A percentile compares a stretch with the other conserved stretches of the same genome.
phyloP scores from a whole-genome alignment of 352 stramenopile species.

The Globisporangium rhizosaccharum region DNA sequence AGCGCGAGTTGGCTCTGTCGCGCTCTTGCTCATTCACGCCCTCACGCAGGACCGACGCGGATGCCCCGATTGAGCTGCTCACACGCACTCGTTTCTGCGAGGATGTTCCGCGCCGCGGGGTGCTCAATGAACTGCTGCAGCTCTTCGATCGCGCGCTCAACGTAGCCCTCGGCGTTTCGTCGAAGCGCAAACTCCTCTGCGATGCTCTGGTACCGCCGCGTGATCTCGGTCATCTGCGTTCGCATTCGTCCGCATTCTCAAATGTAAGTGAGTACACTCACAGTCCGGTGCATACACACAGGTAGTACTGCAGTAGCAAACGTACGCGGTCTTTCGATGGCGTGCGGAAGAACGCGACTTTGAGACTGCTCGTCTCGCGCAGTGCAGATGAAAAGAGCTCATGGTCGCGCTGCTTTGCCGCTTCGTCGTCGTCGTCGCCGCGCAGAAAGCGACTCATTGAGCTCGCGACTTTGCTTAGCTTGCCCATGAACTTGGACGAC shows the following conservation, averaged over 20 bases:
- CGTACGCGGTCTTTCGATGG: slow-evolving; percentile 59
- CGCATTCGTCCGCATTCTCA: neutral
- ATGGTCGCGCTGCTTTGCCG: slow-evolving; percentile 22
- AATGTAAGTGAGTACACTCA: no score
- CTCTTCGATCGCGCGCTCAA: slow-evolving; percentile 67
- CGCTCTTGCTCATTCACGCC: no score
- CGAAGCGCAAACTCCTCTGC: slow-evolving; percentile 62
- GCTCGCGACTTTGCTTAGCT: slow-evolving; percentile 57
- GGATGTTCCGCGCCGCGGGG: slow-evolving; percentile 52
- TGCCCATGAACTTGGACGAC: slow-evolving; percentile 78
- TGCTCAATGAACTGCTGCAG: slow-evolving; percentile 77
- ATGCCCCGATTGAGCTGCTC: slow-evolving; percentile 67
- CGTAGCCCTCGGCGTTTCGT: slow-evolving; percentile 54
- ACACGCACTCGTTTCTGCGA: slow-evolving; percentile 52
- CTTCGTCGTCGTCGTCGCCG: slow-evolving; percentile 47
- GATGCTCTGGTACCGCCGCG: slow-evolving; percentile 60
- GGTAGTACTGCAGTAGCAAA: neutral
- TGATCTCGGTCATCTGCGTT: slow-evolving; percentile 69
- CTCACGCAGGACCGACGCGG: slow-evolving; percentile 48
- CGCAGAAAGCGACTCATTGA: slow-evolving; percentile 55
- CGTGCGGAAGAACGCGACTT: slow-evolving; percentile 61
- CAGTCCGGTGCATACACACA: neutral
- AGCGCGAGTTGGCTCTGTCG: no score
- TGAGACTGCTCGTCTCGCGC: slow-evolving; percentile 45
- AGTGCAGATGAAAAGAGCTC: slow-evolving; percentile 41